A percentile compares a stretch with the other conserved stretches of the same genome.
phyloP scores from a whole-genome alignment of 768 basidiomycete genomes.

The Trametes cubensis region DNA sequence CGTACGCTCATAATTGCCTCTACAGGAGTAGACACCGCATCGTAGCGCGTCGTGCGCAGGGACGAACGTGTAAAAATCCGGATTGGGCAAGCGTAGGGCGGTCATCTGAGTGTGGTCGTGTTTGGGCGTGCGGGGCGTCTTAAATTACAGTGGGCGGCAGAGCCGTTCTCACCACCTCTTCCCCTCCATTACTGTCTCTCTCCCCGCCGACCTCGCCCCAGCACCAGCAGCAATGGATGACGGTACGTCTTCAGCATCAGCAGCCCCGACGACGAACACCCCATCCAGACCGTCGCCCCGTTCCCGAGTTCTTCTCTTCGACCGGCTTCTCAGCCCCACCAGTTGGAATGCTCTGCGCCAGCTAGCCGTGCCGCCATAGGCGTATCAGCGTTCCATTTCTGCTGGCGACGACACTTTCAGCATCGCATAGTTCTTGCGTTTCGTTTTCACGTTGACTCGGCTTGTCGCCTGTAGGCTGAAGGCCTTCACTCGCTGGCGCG shows the following conservation, averaged over 20 bases:
- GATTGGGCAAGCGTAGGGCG: constrained; percentile 8
- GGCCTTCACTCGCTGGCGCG: constrained; percentile 25
- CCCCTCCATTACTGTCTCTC: constrained; percentile 25
- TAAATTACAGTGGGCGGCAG: constrained; percentile 17
- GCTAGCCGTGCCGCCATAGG: constrained; percentile 17
- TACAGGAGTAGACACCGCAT: background rate
- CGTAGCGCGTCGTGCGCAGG: background rate
- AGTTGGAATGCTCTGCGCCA: constrained; percentile 13
- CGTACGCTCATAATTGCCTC: background rate
- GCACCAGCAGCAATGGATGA: constrained; percentile 53
- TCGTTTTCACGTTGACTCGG: constrained; percentile 14
- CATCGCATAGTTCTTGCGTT: constrained; percentile 6
- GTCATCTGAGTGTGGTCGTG: constrained; percentile 29
- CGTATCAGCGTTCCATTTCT: constrained; percentile 29
- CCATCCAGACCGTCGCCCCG: constrained; percentile 32
- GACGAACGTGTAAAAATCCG: constrained; percentile 7
- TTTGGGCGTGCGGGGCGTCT: constrained; percentile 25
- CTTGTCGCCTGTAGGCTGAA: constrained; percentile 35
- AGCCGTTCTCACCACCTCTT: constrained; percentile 29
- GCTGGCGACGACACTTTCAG: constrained; percentile 27
- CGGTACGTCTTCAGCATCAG: constrained; percentile 85
- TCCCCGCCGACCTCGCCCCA: constrained; percentile 29
- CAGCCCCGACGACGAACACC: constrained; percentile 60
- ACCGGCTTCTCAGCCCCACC: constrained; percentile 10
- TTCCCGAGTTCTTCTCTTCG: constrained; percentile 15